Evolutionary conservation across 2,329 filamentous ascomycete genomes (phyloP), one percentile per base, ranked within the genome.

Genomic region (Diplodia intermedia): DNA sequence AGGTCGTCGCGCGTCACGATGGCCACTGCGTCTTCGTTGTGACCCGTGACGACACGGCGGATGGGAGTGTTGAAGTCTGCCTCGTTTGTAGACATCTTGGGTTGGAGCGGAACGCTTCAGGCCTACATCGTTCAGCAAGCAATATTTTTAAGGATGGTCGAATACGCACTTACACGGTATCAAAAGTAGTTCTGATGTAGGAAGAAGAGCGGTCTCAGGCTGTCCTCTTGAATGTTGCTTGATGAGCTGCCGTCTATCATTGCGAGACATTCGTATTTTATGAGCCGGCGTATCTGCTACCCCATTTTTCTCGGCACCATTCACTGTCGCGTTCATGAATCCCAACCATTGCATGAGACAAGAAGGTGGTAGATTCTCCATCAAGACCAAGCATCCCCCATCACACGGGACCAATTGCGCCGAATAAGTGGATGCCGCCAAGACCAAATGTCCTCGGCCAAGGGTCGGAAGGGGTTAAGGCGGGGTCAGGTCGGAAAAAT

Each of bases 21-120:
- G 3, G 38, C 56, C 14, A 43, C 36, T 1, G 56, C 56, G 4
- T 26, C 2, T 1, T 43, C 56, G 3, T 60, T 47, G 57, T 62
- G 57, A 15, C 57, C 57, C 0, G 57, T 62, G n/a, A 62, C 57
- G 3, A 62, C 57, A 11, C 57, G 57, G 40, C 57, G 57, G 23
- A 62, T 62, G 5, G 57, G 57, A 2, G 23, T 26, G 40, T 50
- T 62, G 57, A 62, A 62, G 15, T 62, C 40, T 33, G 57, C 57
- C n/a, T 62, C 57, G 40, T 50, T 62, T 12, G 57, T 49, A 1
- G 56, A 61, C 57, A 62, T 62, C n/a, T n/a, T 57, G 33, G 6
- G 4, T 18, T 18, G 18, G 53, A 9, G 6, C 23, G n/a, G 12
- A 15, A 6, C 7, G 15, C 20, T 56, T 3, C 18, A 5, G 23